phyloP scores from a whole-genome alignment of 2,329 filamentous ascomycete genomes.

The Paecilomyces formosus region DNA sequence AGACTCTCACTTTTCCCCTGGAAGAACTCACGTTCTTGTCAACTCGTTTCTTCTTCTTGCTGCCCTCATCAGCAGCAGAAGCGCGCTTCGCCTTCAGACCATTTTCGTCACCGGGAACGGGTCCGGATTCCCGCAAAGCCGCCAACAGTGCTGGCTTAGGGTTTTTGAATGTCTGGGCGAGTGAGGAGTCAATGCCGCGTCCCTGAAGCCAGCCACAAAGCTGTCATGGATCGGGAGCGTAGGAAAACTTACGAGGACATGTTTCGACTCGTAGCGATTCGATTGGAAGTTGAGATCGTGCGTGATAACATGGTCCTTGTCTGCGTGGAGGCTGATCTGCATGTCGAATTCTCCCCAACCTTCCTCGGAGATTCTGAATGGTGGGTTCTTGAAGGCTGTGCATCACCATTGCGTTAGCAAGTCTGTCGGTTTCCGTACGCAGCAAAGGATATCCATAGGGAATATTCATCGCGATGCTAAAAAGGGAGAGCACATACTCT shows the following conservation, averaged over 20 bases:
- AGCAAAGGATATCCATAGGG: background rate
- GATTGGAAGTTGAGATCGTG: slow-evolving; percentile 92
- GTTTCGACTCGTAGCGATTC: slow-evolving; percentile 73
- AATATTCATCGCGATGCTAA: background rate
- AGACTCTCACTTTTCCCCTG: background rate
- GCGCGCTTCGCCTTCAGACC: slow-evolving; percentile 56
- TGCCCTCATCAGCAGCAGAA: slow-evolving; percentile 48
- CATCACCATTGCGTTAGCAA: slow-evolving; percentile 8
- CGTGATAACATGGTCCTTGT: slow-evolving; percentile 74
- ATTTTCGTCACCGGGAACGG: slow-evolving; percentile 67
- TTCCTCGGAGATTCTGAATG: slow-evolving; percentile 85
- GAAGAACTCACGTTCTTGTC: slow-evolving; percentile 49
- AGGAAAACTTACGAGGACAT: slow-evolving; percentile 54
- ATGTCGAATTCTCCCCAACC: slow-evolving; percentile 99
- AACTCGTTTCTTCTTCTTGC: slow-evolving; percentile 70
- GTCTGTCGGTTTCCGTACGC: background rate
- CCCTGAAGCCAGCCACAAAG: background rate
- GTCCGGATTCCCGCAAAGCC: slow-evolving; percentile 72
- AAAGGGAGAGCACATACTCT: slow-evolving; percentile 56
- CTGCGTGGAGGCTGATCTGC: slow-evolving; percentile 72
- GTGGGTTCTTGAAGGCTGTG: slow-evolving; percentile 70
- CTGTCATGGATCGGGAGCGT: background rate
- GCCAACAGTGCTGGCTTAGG: slow-evolving; percentile 79
- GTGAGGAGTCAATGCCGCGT: background rate
- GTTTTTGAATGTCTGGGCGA: slow-evolving; percentile 69